Conservation (phyloP, 371 early-diverging fungal species). For the Mortierella sp. region DNA sequence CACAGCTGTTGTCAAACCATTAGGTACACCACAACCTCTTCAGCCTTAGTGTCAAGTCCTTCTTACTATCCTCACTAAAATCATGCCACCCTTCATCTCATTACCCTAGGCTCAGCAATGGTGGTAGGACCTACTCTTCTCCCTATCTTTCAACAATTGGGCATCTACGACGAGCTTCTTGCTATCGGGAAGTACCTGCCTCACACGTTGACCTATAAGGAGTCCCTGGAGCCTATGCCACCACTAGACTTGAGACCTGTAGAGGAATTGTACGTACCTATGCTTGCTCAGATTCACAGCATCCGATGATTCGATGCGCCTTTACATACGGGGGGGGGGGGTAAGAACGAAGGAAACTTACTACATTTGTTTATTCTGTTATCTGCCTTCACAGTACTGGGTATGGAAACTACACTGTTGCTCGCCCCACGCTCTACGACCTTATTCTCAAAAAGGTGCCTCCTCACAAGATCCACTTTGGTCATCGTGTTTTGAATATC, state of each 20-base stretch:
- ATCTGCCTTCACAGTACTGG: neutral
- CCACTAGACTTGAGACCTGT: neutral
- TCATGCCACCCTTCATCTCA: neutral
- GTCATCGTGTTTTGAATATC: neutral
- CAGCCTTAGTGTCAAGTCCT: too few relatives aligned
- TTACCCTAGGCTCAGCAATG: neutral
- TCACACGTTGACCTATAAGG: neutral
- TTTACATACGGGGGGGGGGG: neutral
- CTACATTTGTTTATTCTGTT: neutral
- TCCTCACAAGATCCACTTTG: slow-evolving; percentile 13
- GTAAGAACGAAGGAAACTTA: neutral
- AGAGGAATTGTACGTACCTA: neutral
- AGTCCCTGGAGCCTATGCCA: neutral
- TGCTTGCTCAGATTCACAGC: neutral
- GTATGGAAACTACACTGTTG: neutral
- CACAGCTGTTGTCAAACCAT: neutral
- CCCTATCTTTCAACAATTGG: neutral
- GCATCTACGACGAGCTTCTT: neutral
- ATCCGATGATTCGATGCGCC: too few relatives aligned
- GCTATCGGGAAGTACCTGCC: neutral
- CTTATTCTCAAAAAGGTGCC: slow-evolving; percentile 18
- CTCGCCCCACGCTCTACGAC: slow-evolving; percentile 17
- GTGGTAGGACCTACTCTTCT: neutral
- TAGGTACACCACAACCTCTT: neutral
- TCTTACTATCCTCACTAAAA: neutral